Evolutionary conservation across 805 yeast species (phyloP).

Genomic region (Kluyveromyces dobzhanskii): DNA sequence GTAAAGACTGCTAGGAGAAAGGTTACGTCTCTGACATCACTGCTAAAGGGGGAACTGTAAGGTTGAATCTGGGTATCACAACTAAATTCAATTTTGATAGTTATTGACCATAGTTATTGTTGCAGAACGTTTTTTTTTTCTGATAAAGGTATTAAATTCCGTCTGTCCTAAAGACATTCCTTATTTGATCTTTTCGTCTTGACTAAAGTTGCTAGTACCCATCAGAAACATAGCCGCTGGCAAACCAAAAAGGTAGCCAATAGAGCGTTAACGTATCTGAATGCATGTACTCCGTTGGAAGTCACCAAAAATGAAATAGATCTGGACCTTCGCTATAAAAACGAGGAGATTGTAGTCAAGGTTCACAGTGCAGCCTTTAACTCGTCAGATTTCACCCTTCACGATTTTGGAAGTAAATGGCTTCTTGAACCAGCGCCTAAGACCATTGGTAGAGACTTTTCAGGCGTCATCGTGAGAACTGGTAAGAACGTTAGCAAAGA

Average conservation of each 20-base stretch:
- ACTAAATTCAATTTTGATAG: too few relatives aligned
- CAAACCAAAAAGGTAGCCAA: slow-evolving; percentile 16
- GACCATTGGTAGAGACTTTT: slow-evolving; percentile 22
- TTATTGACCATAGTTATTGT: too few relatives aligned
- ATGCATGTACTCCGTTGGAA: slow-evolving; percentile 14
- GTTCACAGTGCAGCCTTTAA: slow-evolving; percentile 27
- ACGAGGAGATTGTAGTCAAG: slow-evolving; percentile 21
- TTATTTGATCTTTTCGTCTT: too few relatives aligned
- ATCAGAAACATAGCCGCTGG: too few relatives aligned
- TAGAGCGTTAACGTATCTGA: slow-evolving; percentile 19
- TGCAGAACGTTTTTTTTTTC: too few relatives aligned
- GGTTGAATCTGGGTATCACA: too few relatives aligned
- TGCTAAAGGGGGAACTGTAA: too few relatives aligned
- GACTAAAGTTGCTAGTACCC: too few relatives aligned
- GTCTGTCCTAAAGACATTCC: too few relatives aligned
- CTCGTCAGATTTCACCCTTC: slow-evolving; percentile 21
- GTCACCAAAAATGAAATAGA: slow-evolving; percentile 16
- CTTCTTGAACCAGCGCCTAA: slow-evolving; percentile 10
- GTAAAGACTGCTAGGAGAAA: too few relatives aligned
- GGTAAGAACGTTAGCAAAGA: slow-evolving; percentile 17
- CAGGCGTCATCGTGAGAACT: slow-evolving; percentile 22
- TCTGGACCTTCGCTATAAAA: slow-evolving; percentile 16
- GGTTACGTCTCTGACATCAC: too few relatives aligned
- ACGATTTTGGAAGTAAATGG: slow-evolving; percentile 10
- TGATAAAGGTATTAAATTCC: too few relatives aligned